phyloP scores from a whole-genome alignment of 75 land plant genomes.

The Isoetes taiwanensis region DNA sequence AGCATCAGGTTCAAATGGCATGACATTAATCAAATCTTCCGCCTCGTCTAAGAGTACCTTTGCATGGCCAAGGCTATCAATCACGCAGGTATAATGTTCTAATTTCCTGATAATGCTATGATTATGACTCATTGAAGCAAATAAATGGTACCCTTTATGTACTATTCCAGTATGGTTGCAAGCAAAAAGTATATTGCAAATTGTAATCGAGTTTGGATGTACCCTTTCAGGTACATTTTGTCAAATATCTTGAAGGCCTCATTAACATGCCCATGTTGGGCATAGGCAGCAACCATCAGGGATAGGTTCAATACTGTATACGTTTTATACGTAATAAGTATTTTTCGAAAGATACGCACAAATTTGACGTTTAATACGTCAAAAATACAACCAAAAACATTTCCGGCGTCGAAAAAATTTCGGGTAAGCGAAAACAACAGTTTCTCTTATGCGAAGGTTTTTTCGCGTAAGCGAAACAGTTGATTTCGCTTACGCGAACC shows the following conservation, averaged over 20 bases:
- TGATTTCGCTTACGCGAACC: too few relatives aligned
- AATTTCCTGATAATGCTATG: slow-evolving; percentile 16
- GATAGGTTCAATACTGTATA: too few relatives aligned
- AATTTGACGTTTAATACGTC: too few relatives aligned
- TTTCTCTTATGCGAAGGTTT: too few relatives aligned
- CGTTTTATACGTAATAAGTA: too few relatives aligned
- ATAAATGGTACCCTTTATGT: slow-evolving; percentile 34
- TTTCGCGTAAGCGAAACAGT: too few relatives aligned
- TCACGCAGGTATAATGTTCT: slow-evolving; percentile 58
- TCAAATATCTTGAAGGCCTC: slow-evolving; percentile 10
- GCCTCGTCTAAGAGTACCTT: slow-evolving; percentile 39
- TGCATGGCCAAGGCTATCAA: slow-evolving; percentile 48
- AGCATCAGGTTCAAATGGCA: slow-evolving; percentile 49
- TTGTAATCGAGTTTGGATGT: slow-evolving; percentile 6
- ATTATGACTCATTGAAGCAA: slow-evolving; percentile 19
- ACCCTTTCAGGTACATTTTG: slow-evolving; percentile 11
- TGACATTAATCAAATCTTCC: too few relatives aligned
- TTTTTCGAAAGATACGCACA: too few relatives aligned
- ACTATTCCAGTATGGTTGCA: slow-evolving; percentile 19
- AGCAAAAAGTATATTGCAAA: slow-evolving; percentile 10
- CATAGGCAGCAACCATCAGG: slow-evolving; percentile 23
- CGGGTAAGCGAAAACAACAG: too few relatives aligned
- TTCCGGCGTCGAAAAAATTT: too few relatives aligned
- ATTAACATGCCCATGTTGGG: slow-evolving; percentile 12
- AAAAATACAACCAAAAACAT: too few relatives aligned